Percentiles rank a stretch among this genome's conserved stretches.
These are phyloP conservation scores for Tanacetum coccineum DNA, from an alignment of 129 eudicot genomes.

Conservation along the genomic window DNA sequence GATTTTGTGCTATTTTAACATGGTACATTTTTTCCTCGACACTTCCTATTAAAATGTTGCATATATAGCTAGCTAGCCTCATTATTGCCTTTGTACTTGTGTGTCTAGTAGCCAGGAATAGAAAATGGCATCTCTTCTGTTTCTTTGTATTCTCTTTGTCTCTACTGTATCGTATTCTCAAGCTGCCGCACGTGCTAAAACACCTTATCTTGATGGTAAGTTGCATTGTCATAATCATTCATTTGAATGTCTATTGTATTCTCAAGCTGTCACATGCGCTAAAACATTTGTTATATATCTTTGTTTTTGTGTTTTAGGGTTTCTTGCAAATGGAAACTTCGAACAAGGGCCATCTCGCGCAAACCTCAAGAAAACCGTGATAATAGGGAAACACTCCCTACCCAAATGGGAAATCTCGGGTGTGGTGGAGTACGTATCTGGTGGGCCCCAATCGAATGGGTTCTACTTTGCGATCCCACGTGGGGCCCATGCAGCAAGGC, in stretches of 20 bases:
- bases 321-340: slow-evolving; percentile 41
- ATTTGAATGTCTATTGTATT: neutral
- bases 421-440: slow-evolving; percentile 40
- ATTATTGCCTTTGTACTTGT: neutral
- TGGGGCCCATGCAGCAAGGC: slow-evolving; percentile 51
- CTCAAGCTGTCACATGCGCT: no score
- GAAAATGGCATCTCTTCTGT: slow-evolving; percentile 16
- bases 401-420: slow-evolving; percentile 42
- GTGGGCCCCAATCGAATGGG: slow-evolving; percentile 58
- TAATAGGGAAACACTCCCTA: slow-evolving; percentile 33
- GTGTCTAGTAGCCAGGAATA: neutral
- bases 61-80: slow-evolving; percentile 6
- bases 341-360: slow-evolving; percentile 34
- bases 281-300: neutral
- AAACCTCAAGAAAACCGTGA: slow-evolving; percentile 38
- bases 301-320: slow-evolving; percentile 19
- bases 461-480: slow-evolving; percentile 51
- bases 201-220: slow-evolving; percentile 29
- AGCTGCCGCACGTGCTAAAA: neutral
- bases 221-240: neutral
- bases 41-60: slow-evolving; percentile 23
- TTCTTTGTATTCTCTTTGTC: slow-evolving; percentile 10
- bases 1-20: slow-evolving; percentile 27
- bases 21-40: slow-evolving; percentile 22
- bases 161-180: slow-evolving; percentile 2